phyloP scores from a whole-genome alignment of 495 filamentous ascomycete species.

The Parmelia sp. region DNA sequence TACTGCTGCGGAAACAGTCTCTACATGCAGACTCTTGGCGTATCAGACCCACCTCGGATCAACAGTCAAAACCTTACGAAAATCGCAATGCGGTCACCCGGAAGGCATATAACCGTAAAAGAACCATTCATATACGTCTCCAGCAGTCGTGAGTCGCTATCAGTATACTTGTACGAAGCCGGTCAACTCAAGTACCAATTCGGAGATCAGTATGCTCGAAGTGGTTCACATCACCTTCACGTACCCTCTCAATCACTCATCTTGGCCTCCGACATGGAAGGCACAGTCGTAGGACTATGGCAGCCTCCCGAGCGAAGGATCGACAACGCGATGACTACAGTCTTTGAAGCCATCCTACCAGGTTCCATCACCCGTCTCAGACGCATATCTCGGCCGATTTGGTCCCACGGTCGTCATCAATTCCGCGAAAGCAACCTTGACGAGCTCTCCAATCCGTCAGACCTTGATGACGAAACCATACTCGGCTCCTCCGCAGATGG shows the following conservation, averaged over 20 bases:
- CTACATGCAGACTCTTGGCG: conserved; percentile 15
- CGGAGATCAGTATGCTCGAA: conserved; percentile 33
- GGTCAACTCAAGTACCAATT: conserved; percentile 32
- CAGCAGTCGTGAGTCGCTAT: conserved; percentile 38
- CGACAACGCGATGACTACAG: conserved; percentile 37
- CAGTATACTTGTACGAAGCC: conserved; percentile 34
- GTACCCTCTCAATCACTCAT: conserved; percentile 31
- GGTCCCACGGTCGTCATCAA: conserved; percentile 1
- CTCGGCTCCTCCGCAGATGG: conserved; percentile 64
- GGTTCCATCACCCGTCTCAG: conserved; percentile 46
- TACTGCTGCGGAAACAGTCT: conserved; percentile 25
- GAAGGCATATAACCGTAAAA: conserved; percentile 38
- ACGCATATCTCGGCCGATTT: conserved; percentile 38
- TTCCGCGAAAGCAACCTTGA: not conserved
- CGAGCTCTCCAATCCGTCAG: conserved; percentile 21
- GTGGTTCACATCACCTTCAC: conserved; percentile 39
- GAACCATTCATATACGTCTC: conserved; percentile 40
- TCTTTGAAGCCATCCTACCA: conserved; percentile 47
- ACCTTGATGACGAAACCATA: conserved; percentile 29
- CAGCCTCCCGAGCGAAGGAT: conserved; percentile 33
- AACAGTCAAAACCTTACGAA: conserved; percentile 33
- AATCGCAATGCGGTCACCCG: conserved; percentile 37
- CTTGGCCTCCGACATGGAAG: conserved; percentile 34
- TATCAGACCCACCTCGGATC: conserved; percentile 3
- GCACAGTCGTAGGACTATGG: conserved; percentile 47